phyloP scores from a whole-genome alignment of 2,329 filamentous ascomycete species.

The Emydomyces testavorans region DNA sequence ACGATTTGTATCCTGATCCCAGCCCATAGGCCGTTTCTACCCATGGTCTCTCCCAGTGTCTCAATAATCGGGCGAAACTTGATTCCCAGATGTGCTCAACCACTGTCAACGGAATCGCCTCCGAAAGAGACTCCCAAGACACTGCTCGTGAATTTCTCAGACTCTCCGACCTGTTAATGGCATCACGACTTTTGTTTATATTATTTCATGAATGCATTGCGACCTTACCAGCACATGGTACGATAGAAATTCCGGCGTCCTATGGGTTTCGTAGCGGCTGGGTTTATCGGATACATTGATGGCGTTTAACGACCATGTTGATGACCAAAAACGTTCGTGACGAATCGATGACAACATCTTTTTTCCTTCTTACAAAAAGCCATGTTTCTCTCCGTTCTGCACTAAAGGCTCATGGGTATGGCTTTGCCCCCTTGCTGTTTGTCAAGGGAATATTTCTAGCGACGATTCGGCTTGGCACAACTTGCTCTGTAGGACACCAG shows the following conservation, averaged over 20 bases:
- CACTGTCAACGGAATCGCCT: constrained; percentile 8
- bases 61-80: not conserved
- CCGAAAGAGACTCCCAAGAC: not conserved
- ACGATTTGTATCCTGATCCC: constrained; percentile 28
- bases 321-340: constrained; percentile 8
- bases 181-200: constrained; percentile 4
- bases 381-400: too few species aligned
- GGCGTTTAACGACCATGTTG: constrained; percentile 8
- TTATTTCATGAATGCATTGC: constrained; percentile 6
- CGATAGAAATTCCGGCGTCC: constrained; percentile 11
- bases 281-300: constrained; percentile 6
- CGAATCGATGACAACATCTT: constrained; percentile 6
- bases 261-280: constrained; percentile 5
- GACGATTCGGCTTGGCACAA: too few species aligned
- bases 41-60: not conserved
- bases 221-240: constrained; percentile 7
- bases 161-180: not conserved
- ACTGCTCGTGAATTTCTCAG: not conserved
- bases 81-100: constrained; percentile 10
- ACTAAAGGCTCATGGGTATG: too few species aligned
- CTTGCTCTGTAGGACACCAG: too few species aligned
- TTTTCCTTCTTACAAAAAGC: not conserved
- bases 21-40: constrained; percentile 25
- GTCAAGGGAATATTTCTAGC: too few species aligned
- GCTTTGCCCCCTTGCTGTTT: too few species aligned